phyloP scores from a whole-genome alignment of 441 rosid genomes.

The Adansonia rubrostipa region DNA sequence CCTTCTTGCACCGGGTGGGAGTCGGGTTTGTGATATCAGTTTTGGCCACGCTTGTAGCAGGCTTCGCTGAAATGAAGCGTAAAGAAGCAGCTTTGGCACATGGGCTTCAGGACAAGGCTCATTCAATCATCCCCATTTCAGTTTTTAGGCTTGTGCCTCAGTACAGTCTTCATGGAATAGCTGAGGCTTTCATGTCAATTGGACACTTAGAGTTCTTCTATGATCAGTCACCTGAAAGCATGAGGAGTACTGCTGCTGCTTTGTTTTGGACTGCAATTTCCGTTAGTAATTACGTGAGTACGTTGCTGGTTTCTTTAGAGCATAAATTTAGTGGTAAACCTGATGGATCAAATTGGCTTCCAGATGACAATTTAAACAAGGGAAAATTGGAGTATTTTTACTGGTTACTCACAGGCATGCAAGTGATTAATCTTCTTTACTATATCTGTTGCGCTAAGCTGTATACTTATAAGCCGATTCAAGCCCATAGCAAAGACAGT shows the following conservation, averaged over 20 bases:
- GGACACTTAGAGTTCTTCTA: constrained; percentile 93
- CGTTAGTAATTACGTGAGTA: constrained; percentile 75
- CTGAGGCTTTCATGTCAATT: constrained; percentile 90
- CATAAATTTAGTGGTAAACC: constrained; percentile 63
- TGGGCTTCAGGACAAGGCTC: constrained; percentile 49
- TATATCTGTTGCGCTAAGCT: constrained; percentile 69
- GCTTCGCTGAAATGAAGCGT: constrained; percentile 70
- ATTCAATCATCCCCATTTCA: constrained; percentile 57
- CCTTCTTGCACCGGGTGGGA: constrained; percentile 82
- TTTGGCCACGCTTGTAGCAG: constrained; percentile 77
- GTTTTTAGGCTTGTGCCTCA: constrained; percentile 87
- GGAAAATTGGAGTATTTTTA: constrained; percentile 89
- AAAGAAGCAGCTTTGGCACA: constrained; percentile 57
- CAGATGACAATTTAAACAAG: constrained; percentile 68
- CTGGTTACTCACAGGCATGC: constrained; percentile 75
- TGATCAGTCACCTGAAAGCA: constrained; percentile 90
- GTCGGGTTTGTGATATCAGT: constrained; percentile 77
- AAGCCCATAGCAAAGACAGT: constrained; percentile 42
- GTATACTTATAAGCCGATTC: constrained; percentile 77
- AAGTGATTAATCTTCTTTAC: constrained; percentile 64
- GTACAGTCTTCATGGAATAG: constrained; percentile 81
- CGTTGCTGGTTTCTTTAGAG: constrained; percentile 68
- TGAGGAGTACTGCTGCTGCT: constrained; percentile 83
- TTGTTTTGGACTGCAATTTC: constrained; percentile 80
- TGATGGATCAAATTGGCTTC: constrained; percentile 87